These are phyloP conservation scores for Xenosphaeropsis pyriputrescens DNA, from an alignment of 2,329 filamentous ascomycete species.

Conservation along the genomic window DNA sequence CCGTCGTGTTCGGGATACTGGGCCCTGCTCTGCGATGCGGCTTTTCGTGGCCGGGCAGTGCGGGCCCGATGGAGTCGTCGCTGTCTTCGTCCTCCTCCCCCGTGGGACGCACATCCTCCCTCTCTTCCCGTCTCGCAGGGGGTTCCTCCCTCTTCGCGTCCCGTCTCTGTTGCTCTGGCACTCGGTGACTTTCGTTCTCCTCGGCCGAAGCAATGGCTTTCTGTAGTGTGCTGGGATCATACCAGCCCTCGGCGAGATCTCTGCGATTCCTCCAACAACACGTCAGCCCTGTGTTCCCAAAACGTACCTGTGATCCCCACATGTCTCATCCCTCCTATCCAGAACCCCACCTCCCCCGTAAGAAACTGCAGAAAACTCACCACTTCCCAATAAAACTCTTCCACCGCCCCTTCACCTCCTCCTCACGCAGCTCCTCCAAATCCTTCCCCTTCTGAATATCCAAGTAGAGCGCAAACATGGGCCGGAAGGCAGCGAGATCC, in stretches of 20 bases:
- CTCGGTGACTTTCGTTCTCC: not conserved
- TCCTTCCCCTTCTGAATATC: conserved; percentile 72
- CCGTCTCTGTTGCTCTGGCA: conserved; percentile 4
- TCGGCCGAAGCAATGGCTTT: conserved; percentile 12
- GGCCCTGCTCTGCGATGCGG: conserved; percentile 28
- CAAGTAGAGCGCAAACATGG: conserved; percentile 72
- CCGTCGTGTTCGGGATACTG: conserved; percentile 56
- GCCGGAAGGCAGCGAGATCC: conserved; percentile 50
- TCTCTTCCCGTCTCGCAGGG: conserved; percentile 1
- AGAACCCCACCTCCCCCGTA: not conserved
- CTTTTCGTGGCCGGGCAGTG: conserved; percentile 21
- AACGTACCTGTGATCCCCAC: not conserved
- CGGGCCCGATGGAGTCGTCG: conserved; percentile 28
- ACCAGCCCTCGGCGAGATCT: conserved; percentile 84
- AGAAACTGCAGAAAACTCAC: conserved; percentile 28
- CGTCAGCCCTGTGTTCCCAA: conserved; percentile 17
- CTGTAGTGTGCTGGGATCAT: conserved; percentile 52
- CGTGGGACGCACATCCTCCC: conserved; percentile 8
- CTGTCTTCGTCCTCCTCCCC: conserved; percentile 2
- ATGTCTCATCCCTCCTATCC: not conserved
- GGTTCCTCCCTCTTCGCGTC: conserved; percentile 2
- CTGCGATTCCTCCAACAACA: conserved; percentile 58
- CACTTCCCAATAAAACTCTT: conserved; percentile 87
- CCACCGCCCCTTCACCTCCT: conserved; percentile 74
- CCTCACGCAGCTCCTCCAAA: conserved; percentile 53